Evolutionary conservation across 2,329 filamentous ascomycete species (phyloP).

Genomic region (Colletotrichum musae): DNA sequence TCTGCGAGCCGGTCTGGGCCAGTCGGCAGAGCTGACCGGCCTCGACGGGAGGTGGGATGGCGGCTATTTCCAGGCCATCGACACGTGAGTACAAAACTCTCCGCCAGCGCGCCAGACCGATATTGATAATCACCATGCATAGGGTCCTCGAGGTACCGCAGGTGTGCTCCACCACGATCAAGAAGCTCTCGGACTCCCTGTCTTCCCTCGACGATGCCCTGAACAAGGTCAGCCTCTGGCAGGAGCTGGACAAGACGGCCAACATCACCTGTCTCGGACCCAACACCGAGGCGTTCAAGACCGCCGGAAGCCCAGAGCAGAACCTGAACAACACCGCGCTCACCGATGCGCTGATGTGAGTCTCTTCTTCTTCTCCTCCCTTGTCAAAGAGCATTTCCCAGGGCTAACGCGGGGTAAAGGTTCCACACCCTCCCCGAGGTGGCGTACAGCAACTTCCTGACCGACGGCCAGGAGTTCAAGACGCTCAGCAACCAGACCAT

Average conservation of each 20-base stretch:
- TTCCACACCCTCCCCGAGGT: conserved; percentile 42
- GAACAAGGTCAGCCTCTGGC: conserved; percentile 36
- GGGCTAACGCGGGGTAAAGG: too few relatives aligned
- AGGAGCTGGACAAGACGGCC: conserved; percentile 39
- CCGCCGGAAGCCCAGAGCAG: conserved; percentile 42
- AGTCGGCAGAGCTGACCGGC: conserved; percentile 23
- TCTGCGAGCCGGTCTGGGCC: conserved; percentile 41
- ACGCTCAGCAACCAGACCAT: conserved; percentile 40
- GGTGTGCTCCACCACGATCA: conserved; percentile 41
- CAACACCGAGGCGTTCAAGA: conserved; percentile 40
- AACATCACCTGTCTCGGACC: conserved; percentile 46
- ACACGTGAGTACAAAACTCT: conserved; percentile 36
- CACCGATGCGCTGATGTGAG: conserved; percentile 42
- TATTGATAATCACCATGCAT: neutral
- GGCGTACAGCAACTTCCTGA: conserved; percentile 43
- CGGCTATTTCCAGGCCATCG: conserved; percentile 43
- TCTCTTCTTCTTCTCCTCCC: neutral
- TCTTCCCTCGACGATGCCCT: conserved; percentile 35
- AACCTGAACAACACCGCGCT: conserved; percentile 36
- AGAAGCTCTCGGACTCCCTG: conserved; percentile 25
- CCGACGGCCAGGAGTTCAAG: conserved; percentile 40
- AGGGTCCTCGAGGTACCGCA: conserved; percentile 41
- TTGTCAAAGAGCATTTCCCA: too few relatives aligned
- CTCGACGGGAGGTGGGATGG: conserved; percentile 43
- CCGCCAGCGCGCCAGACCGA: neutral